Evolutionary conservation across 2,329 filamentous ascomycete genomes (phyloP).

Genomic region (Elsinoe perseae): DNA sequence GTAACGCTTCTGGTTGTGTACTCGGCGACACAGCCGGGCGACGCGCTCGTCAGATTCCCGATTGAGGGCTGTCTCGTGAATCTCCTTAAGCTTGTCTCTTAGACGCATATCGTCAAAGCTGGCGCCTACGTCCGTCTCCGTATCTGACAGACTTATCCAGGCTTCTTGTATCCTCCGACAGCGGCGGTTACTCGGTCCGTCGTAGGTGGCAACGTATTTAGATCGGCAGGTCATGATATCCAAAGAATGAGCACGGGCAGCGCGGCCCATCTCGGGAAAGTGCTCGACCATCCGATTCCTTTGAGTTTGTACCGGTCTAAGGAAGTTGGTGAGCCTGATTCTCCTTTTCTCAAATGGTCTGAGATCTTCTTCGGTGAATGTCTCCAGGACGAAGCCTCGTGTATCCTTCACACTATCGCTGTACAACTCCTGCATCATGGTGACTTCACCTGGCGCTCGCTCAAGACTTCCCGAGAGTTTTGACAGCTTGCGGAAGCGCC

Average conservation of each 20-base stretch:
- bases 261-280: background rate
- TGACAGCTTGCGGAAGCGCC: background rate
- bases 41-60: background rate
- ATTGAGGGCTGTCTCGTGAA: background rate
- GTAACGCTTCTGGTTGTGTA: too few relatives aligned
- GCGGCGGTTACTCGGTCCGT: background rate
- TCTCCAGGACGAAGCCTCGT: background rate
- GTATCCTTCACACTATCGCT: background rate
- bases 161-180: constrained; percentile 1
- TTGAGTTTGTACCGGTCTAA: background rate
- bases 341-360: background rate
- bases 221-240: constrained; percentile 46
- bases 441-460: background rate
- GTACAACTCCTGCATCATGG: background rate
- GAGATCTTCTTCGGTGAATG: background rate
- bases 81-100: background rate
- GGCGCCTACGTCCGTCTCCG: constrained; percentile 10
- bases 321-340: constrained; percentile 1
- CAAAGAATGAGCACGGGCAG: constrained; percentile 32
- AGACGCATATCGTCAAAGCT: background rate
- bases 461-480: background rate
- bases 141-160: constrained; percentile 1
- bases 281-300: background rate
- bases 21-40: too few relatives aligned
- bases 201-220: constrained; percentile 28